Base-by-base conservation (phyloP, 768 basidiomycete species). In the Leucocoprinus birnbaumii region DNA sequence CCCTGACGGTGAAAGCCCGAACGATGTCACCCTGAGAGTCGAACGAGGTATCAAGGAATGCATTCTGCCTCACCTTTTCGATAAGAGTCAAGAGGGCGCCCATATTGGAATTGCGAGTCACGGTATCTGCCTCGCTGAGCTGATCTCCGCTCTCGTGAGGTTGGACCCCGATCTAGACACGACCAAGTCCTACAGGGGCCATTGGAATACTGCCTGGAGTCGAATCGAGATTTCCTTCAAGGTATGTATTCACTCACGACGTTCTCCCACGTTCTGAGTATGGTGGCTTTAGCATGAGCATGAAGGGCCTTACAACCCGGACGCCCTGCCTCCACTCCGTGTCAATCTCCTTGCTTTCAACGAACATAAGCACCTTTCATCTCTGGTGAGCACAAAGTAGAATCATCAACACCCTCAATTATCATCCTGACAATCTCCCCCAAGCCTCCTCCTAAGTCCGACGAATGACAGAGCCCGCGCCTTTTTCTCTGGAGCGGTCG, bases 201-300 rank as follows among this genome's bases (percentile, higher is more conserved):
- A 90, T 49, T 38, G 72, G 57, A 91, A 90, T 62, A 90, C 89
- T 0, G 88, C 84, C n/a, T 91, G 88, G 89, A 83, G 82, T 27
- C 73, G 86, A 48, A 73, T 80, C 10, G 72, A 73, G 48, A 80
- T 66, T 45, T 73, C 64, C 56, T 65, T 65, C 61, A 78, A 77
- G 79, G 85, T 71, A 56, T 48, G 66, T 48, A 2, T 10, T 26
- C 5, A 0, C n/a, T 34, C 9, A 48, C 21, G 18, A n/a, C 22
- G 24, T 21, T 6, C 11, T 21, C 14, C 18, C 27, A n/a, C n/a
- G n/a, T n/a, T n/a, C n/a, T n/a, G n/a, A n/a, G n/a, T n/a, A n/a
- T n/a, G n/a, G n/a, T n/a, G n/a, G n/a, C 6, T 5, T 13, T 18
- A 55, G 54, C 21, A 21, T 5, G 40, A 38, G 9, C n/a, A 55